phyloP scores from a whole-genome alignment of 192 early-diverging fungal genomes.

The Allomyces javanicus region DNA sequence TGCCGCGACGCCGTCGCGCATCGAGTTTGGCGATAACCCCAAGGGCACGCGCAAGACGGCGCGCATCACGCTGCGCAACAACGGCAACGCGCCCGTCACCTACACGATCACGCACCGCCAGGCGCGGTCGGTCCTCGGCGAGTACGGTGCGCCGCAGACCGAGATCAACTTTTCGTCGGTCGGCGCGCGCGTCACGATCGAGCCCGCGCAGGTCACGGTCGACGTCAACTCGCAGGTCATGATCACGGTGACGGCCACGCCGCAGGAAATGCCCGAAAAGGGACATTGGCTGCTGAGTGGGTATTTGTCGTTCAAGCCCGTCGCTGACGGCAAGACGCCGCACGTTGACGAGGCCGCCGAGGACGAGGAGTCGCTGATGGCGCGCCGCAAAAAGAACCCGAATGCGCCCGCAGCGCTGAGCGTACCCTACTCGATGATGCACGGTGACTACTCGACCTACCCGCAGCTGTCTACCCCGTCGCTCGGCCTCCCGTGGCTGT shows the following conservation, averaged over 20 bases:
- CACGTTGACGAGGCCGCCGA: no score
- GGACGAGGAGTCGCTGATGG: no score
- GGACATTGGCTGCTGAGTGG: neutral
- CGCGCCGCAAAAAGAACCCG: no score
- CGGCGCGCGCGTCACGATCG: neutral
- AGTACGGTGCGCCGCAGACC: constrained; percentile 1
- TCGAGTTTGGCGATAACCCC: constrained; percentile 27
- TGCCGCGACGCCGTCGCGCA: constrained; percentile 18
- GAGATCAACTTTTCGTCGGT: neutral
- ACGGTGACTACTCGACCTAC: neutral
- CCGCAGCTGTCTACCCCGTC: neutral
- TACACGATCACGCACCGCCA: constrained; percentile 14
- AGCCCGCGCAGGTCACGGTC: no score
- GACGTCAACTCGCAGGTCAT: no score
- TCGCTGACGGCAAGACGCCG: neutral
- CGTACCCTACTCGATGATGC: neutral
- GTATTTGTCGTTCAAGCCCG: neutral
- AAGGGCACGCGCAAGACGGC: constrained; percentile 1
- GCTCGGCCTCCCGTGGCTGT: neutral
- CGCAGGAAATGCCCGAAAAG: neutral
- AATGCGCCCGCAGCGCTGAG: neutral
- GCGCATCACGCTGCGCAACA: constrained; percentile 19
- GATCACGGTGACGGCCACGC: no score
- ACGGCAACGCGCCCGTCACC: constrained; percentile 9
- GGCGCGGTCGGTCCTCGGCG: constrained; percentile 15